A percentile compares a stretch with the other conserved stretches of the same genome.
Evolutionary conservation across 768 basidiomycete species (phyloP).

Genomic region (Lentinus brumalis): DNA sequence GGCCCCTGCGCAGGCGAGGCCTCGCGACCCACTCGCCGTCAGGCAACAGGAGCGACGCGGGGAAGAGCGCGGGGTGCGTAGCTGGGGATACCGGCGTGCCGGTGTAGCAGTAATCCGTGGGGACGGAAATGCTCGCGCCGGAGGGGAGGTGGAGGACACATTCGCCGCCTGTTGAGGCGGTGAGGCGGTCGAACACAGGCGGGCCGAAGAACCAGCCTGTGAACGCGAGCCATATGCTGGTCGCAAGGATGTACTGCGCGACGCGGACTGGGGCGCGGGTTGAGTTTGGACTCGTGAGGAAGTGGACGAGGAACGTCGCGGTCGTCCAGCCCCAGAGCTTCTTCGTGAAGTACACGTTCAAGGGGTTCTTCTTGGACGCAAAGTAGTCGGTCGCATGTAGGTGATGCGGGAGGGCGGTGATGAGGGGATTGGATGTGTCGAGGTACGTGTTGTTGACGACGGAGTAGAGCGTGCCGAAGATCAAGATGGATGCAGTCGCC

Average conservation of each 20-base stretch:
- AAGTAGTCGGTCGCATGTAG: slow-evolving; percentile 68
- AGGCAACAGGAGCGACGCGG: slow-evolving; percentile 40
- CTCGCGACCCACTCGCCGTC: slow-evolving; percentile 45
- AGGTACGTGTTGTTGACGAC: slow-evolving; percentile 68
- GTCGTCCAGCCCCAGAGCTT: slow-evolving; percentile 91
- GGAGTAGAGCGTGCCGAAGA: slow-evolving; percentile 68
- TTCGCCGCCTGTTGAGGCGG: slow-evolving; percentile 68
- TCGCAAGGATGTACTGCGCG: slow-evolving; percentile 58
- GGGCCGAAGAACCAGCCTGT: slow-evolving; percentile 91
- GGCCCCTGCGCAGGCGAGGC: slow-evolving; percentile 76
- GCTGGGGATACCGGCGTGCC: slow-evolving; percentile 52
- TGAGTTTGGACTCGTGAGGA: slow-evolving; percentile 54
- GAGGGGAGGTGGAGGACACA: slow-evolving; percentile 69
- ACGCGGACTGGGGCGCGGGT: slow-evolving; percentile 46
- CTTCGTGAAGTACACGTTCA: slow-evolving; percentile 91
- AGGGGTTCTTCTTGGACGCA: slow-evolving; percentile 74
- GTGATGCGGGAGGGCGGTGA: slow-evolving; percentile 70
- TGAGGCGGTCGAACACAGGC: slow-evolving; percentile 67
- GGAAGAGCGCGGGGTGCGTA: slow-evolving; percentile 68
- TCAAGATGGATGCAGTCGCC: slow-evolving; percentile 47
- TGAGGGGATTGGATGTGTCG: slow-evolving; percentile 79
- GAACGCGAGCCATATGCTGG: slow-evolving; percentile 71
- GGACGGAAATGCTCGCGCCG: slow-evolving; percentile 54
- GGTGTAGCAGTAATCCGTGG: slow-evolving; percentile 57
- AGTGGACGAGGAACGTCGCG: slow-evolving; percentile 58